Percentiles rank a stretch among this genome's conserved stretches.
Evolutionary conservation across 495 filamentous ascomycete genomes (phyloP).

Genomic region (Tuber melanosporum): DNA sequence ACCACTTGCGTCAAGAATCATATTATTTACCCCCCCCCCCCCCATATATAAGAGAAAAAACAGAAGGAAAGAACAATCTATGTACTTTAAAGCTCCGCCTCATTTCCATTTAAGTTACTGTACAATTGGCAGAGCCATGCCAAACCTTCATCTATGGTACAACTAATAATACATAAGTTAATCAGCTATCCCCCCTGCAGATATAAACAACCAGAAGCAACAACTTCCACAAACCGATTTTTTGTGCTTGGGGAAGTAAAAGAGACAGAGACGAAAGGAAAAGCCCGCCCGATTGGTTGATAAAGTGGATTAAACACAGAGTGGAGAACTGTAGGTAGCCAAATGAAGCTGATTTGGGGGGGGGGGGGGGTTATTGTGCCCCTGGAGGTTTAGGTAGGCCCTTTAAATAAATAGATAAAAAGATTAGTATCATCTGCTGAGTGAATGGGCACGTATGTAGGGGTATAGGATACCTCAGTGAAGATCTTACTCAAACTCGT

Average conservation of each 20-base stretch:
- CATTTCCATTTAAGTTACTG: not conserved
- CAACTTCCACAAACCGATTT: not conserved
- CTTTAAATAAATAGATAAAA: constrained; percentile 15
- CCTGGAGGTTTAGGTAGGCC: constrained; percentile 39
- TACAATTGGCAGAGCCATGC: not conserved
- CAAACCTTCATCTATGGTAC: not conserved
- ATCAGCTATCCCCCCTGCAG: not conserved
- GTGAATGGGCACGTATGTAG: not conserved
- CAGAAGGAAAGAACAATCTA: not conserved
- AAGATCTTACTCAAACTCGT: constrained; percentile 63
- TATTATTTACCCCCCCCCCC: not conserved
- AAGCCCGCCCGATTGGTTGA: not conserved
- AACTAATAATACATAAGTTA: constrained; percentile 12
- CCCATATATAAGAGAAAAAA: not conserved
- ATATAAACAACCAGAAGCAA: constrained; percentile 1
- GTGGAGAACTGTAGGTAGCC: not conserved
- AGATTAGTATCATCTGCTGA: not conserved
- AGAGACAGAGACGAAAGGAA: not conserved
- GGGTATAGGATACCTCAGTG: constrained; percentile 42
- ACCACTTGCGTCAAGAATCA: not conserved
- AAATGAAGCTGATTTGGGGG: not conserved
- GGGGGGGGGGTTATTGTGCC: not conserved
- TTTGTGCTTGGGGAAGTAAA: not conserved
- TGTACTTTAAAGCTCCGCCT: not conserved
- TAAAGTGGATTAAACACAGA: not conserved